Evolutionary conservation across 1,284 basidiomycete species (phyloP).

Genomic region (Rhodotorula glutinis): DNA sequence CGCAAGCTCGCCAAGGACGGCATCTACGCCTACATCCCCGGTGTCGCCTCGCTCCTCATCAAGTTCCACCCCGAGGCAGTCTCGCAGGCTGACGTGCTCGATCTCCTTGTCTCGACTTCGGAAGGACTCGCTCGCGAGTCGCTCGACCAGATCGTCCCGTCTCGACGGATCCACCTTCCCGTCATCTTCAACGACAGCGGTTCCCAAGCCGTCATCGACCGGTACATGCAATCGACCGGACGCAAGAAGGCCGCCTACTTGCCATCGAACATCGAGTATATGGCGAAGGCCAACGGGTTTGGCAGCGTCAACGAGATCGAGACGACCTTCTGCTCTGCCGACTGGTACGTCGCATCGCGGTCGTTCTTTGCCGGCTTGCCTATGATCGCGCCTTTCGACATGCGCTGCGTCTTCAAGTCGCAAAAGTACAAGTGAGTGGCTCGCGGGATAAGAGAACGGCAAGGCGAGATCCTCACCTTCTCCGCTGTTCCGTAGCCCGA

Average conservation of each 20-base stretch:
- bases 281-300: constrained; percentile 63
- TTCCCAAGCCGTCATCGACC: constrained; percentile 57
- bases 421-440: constrained; percentile 49
- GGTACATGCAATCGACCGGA: constrained; percentile 59
- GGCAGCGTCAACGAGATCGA: constrained; percentile 25
- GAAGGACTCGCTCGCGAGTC: constrained; percentile 52
- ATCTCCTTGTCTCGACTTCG: constrained; percentile 49
- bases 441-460: neutral
- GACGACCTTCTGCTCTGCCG: constrained; percentile 30
- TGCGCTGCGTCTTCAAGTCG: constrained; percentile 37
- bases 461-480: neutral
- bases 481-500: constrained; percentile 37
- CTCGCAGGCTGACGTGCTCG: constrained; percentile 52
- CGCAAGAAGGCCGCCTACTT: constrained; percentile 61
- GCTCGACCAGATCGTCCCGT: constrained; percentile 54
- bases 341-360: constrained; percentile 44
- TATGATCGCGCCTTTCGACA: constrained; percentile 30
- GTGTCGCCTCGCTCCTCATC: constrained; percentile 48
- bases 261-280: constrained; percentile 65
- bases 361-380: constrained; percentile 34
- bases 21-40: constrained; percentile 47
- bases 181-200: constrained; percentile 63
- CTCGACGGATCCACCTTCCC: constrained; percentile 60
- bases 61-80: constrained; percentile 55
- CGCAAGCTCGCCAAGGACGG: constrained; percentile 42